phyloP scores from a whole-genome alignment of 23 red algal genomes.

The Chondrus crispus region DNA sequence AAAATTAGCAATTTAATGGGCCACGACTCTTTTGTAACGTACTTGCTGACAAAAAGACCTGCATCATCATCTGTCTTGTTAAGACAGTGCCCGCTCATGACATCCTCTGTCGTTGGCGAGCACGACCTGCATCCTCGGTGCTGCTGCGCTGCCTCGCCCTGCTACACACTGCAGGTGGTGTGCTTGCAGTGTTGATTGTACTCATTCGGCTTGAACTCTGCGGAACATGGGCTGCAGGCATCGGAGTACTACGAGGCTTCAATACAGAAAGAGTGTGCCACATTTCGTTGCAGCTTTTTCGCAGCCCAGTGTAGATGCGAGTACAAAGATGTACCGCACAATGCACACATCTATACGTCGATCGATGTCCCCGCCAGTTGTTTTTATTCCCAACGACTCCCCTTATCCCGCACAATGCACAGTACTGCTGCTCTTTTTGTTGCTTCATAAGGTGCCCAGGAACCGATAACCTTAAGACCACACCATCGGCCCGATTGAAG shows the following conservation, averaged over 20 bases:
- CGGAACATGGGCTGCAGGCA: too few species aligned
- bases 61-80: too few species aligned
- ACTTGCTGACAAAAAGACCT: too few species aligned
- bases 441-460: constrained; percentile 10
- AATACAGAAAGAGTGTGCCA: neutral
- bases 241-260: neutral
- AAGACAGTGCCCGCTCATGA: too few species aligned
- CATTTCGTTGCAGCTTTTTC: neutral
- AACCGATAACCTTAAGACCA: constrained; percentile 1
- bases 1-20: too few species aligned
- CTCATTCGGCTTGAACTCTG: too few species aligned
- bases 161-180: too few species aligned
- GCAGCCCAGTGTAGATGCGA: neutral
- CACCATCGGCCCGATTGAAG: constrained; percentile 1
- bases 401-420: constrained; percentile 26
- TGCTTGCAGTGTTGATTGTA: too few species aligned
- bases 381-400: neutral
- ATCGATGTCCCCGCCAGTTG: neutral
- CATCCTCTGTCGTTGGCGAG: too few species aligned
- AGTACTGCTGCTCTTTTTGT: neutral
- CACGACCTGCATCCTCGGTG: too few species aligned
- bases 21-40: too few species aligned
- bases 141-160: too few species aligned
- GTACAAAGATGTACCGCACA: neutral
- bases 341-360: neutral